Evolutionary conservation across 2,329 filamentous ascomycete genomes (phyloP).

Genomic region (Fusarium temperatum): DNA sequence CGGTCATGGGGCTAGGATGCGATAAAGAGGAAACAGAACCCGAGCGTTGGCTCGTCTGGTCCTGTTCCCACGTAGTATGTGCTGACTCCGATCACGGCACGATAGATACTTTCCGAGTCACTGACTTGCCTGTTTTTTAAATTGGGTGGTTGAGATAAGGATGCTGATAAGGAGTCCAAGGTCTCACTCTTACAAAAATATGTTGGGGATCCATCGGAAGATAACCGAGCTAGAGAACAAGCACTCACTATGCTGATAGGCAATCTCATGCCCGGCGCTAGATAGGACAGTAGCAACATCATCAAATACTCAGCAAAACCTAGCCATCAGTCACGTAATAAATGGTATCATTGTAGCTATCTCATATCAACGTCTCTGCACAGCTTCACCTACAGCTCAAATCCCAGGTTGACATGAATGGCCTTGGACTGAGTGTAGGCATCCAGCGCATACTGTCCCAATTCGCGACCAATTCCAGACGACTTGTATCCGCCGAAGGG

Average conservation of each 20-base stretch:
- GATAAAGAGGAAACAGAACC: conserved; percentile 19
- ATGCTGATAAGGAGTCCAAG: background rate
- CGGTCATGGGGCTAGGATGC: conserved; percentile 6
- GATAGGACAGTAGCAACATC: too few relatives aligned
- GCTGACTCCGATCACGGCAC: background rate
- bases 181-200: background rate
- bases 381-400: conserved; percentile 11
- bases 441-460: conserved; percentile 41
- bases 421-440: conserved; percentile 43
- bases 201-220: background rate
- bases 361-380: background rate
- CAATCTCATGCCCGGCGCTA: too few relatives aligned
- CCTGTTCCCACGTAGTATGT: background rate
- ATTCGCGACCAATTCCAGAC: conserved; percentile 38
- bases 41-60: background rate
- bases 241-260: background rate
- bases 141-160: background rate
- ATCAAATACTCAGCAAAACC: background rate
- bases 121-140: background rate
- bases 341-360: conserved; percentile 18
- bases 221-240: background rate
- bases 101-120: background rate
- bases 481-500: conserved; percentile 44
- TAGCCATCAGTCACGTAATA: background rate
- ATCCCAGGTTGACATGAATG: conserved; percentile 37